Evolutionary conservation across 345 rosid genomes (phyloP), one percentile per base, ranked within the genome.

Genomic region (Aquilaria yunnanensis): DNA sequence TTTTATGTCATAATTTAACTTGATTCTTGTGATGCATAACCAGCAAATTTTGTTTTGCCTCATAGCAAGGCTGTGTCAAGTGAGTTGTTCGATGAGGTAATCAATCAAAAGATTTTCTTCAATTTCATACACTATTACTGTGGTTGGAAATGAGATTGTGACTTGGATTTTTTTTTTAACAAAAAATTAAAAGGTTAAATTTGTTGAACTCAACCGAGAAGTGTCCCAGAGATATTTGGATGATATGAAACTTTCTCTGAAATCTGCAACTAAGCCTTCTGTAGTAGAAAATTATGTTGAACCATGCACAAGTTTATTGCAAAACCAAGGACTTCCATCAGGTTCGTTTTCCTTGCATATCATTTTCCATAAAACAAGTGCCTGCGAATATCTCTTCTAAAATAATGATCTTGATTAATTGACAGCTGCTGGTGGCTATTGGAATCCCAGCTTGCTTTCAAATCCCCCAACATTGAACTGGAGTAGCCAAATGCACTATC

Each of bases 1-100:
- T 45, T 56, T 14, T 59, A n/a, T 3, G 32, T 12, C 43, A 4
- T 37, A 9, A 37, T 23, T 50, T 47, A 23, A 49, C 14, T 41
- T 47, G 14, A 12, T 34, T 9, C 12, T 29, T 37, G 10, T 9
- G 23, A 34, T 53, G 59, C 54, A 53, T 51, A 47, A 64, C 57
- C 69, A 75, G 75, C 64, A 23, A 79, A 70, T 59, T 67, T 32
- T 61, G 64, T 60, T 55, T 54, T 78, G 58, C 75, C 75, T 13
- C 31, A 10, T 47, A 62, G 68, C 66, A 69, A 50, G 54, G 73
- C 75, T n/a, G 60, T 55, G 54, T 70, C 72, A 6, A 70, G 67
- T 57, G 78, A 79, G 47, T 46, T 61, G 56, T 75, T 62, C 56
- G 74, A 67, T 56, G 49, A 72, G 75, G 74, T 66, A 55, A 47